Evolutionary conservation across 129 eudicot species (phyloP).

Genomic region (Pulicaria dysenterica): DNA sequence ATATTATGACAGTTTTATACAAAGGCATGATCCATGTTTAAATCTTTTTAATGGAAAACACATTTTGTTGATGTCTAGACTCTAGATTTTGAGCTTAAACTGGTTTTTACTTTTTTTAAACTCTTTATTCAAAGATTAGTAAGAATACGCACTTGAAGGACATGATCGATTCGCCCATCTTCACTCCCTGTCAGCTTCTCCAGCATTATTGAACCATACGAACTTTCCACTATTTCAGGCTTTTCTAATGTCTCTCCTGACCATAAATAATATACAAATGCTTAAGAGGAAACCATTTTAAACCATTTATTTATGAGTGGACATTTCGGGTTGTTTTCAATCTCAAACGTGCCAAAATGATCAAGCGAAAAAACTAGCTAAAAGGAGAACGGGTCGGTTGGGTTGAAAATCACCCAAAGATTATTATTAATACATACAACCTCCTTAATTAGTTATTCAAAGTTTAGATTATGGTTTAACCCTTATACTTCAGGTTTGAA

Average conservation of each 20-base stretch:
- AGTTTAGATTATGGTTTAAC: neutral
- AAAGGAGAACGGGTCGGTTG: neutral
- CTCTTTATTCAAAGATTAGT: slow-evolving; percentile 13
- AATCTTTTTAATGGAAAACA: slow-evolving; percentile 9
- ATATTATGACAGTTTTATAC: neutral
- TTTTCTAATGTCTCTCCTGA: slow-evolving; percentile 55
- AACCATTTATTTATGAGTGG: neutral
- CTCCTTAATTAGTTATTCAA: neutral
- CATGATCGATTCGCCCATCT: slow-evolving; percentile 87
- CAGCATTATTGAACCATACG: slow-evolving; percentile 86
- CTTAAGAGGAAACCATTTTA: neutral
- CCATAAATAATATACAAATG: slow-evolving; percentile 19
- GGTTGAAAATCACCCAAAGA: neutral
- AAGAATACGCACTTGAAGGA: slow-evolving; percentile 66
- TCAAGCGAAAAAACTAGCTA: neutral
- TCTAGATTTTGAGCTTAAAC: slow-evolving; percentile 11
- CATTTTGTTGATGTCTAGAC: neutral
- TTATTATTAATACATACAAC: neutral
- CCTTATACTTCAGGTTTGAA: no score
- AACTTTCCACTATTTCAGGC: slow-evolving; percentile 58
- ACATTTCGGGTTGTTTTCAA: neutral
- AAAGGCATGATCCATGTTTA: neutral
- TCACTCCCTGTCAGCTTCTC: slow-evolving; percentile 74
- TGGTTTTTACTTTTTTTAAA: neutral
- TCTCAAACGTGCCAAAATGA: neutral